Conservation (phyloP, 2,329 filamentous ascomycete genomes). For the Phyllachora maydis region DNA sequence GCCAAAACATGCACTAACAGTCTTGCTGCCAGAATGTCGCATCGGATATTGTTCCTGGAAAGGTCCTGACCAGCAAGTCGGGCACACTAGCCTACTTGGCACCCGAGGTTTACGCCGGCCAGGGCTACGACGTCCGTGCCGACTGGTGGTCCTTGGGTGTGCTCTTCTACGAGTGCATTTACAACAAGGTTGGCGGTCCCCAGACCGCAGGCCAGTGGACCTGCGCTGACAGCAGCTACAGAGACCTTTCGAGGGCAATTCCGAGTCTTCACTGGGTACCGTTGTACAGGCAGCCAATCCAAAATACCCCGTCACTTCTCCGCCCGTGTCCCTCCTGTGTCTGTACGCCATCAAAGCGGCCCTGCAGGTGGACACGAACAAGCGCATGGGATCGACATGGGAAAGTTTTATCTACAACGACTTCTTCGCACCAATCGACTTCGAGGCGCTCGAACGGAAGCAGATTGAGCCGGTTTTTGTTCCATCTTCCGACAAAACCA, state of each 20-base stretch:
- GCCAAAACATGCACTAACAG: too few species aligned
- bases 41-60: constrained; percentile 71
- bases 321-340: constrained; percentile 73
- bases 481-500: constrained; percentile 92
- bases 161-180: constrained; percentile 98
- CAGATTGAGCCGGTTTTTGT: constrained; percentile 80
- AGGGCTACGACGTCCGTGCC: constrained; percentile 73
- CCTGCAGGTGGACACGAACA: constrained; percentile 58
- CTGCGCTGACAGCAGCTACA: constrained; percentile 18
- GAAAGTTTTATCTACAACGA: constrained; percentile 71
- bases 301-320: constrained; percentile 80
- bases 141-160: constrained; percentile 99
- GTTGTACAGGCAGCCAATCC: constrained; percentile 67
- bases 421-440: constrained; percentile 77
- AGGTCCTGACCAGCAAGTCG: constrained; percentile 80
- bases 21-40: constrained; percentile 61
- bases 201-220: not conserved
- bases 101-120: constrained; percentile 82
- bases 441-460: constrained; percentile 65
- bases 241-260: constrained; percentile 85
- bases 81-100: constrained; percentile 90
- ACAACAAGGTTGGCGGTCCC: constrained; percentile 58
- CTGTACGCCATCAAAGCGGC: constrained; percentile 74
- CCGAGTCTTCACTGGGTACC: constrained; percentile 58
- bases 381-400: constrained; percentile 72